Percentiles rank a stretch among this genome's conserved stretches.
Evolutionary conservation across 768 basidiomycete genomes (phyloP).

Genomic region (Strobilomyces echinocephalus): DNA sequence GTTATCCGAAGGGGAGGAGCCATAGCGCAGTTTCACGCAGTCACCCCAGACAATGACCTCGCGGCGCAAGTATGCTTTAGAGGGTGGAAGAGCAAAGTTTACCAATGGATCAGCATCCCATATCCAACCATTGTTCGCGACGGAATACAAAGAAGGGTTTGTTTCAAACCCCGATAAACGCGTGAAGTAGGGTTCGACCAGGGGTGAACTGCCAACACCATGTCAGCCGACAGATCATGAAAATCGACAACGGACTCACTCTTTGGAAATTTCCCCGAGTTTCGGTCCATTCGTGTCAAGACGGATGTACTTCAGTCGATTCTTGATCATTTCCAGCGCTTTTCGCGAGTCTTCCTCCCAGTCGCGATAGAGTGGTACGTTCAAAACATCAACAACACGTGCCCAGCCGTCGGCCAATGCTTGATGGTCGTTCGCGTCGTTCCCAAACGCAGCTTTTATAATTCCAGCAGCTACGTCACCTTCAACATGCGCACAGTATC

Average conservation of each 20-base stretch:
- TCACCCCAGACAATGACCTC: conserved; percentile 98
- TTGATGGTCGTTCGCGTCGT: conserved; percentile 42
- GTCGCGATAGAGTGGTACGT: conserved; percentile 81
- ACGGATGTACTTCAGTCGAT: conserved; percentile 74
- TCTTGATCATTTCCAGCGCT: conserved; percentile 70
- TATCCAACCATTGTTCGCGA: conserved; percentile 99
- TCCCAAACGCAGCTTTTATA: conserved; percentile 60
- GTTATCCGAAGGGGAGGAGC: conserved; percentile 70
- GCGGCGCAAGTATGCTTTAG: conserved; percentile 91
- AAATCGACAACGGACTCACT: conserved; percentile 44
- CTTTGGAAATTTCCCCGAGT: conserved; percentile 69
- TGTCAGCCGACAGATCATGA: conserved; percentile 7
- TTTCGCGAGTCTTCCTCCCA: conserved; percentile 79
- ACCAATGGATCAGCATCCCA: conserved; percentile 93
- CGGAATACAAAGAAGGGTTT: conserved; percentile 55
- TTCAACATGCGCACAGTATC: conserved; percentile 66
- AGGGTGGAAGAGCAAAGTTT: conserved; percentile 89
- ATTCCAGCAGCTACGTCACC: conserved; percentile 67
- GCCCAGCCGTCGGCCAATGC: conserved; percentile 69
- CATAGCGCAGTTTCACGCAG: conserved; percentile 97
- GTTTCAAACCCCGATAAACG: conserved; percentile 60
- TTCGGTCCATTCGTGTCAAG: conserved; percentile 81
- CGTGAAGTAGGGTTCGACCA: conserved; percentile 93
- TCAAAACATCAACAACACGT: conserved; percentile 77
- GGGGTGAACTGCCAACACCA: conserved; percentile 52